phyloP scores from a whole-genome alignment of 371 early-diverging fungal species.

The Mucor racemosus region DNA sequence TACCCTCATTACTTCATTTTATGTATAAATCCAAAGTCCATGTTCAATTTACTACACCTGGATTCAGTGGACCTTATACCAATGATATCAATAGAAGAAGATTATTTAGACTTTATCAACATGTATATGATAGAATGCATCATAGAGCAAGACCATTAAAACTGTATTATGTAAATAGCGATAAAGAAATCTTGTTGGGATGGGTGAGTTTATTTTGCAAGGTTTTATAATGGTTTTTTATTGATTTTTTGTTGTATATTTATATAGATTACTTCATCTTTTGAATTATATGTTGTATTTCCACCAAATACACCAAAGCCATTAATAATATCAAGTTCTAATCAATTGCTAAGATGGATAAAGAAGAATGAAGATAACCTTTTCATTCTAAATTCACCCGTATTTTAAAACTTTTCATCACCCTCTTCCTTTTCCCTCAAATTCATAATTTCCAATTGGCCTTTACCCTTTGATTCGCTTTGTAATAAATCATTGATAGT shows the following conservation, averaged over 20 bases:
- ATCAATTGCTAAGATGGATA: conserved; percentile 75
- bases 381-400: conserved; percentile 71
- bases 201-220: conserved; percentile 59
- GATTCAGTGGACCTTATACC: conserved; percentile 56
- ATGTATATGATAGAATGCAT: conserved; percentile 71
- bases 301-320: conserved; percentile 71
- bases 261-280: conserved; percentile 65
- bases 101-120: conserved; percentile 68
- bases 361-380: conserved; percentile 72
- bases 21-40: conserved; percentile 71
- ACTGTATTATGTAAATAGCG: conserved; percentile 62
- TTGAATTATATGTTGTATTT: conserved; percentile 78
- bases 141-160: conserved; percentile 60
- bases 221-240: neutral
- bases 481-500: conserved; percentile 80
- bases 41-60: conserved; percentile 74
- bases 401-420: conserved; percentile 68
- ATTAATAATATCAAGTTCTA: conserved; percentile 64
- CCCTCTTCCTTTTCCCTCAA: conserved; percentile 83
- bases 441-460: conserved; percentile 85
- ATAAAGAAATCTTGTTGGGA: conserved; percentile 69
- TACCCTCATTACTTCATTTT: conserved; percentile 77
- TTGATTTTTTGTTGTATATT: neutral
- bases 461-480: conserved; percentile 85
- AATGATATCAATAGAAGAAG: conserved; percentile 47